Evolutionary conservation across 768 basidiomycete genomes (phyloP), one percentile per base, ranked within the genome.

Genomic region (Scleroderma citrinum): DNA sequence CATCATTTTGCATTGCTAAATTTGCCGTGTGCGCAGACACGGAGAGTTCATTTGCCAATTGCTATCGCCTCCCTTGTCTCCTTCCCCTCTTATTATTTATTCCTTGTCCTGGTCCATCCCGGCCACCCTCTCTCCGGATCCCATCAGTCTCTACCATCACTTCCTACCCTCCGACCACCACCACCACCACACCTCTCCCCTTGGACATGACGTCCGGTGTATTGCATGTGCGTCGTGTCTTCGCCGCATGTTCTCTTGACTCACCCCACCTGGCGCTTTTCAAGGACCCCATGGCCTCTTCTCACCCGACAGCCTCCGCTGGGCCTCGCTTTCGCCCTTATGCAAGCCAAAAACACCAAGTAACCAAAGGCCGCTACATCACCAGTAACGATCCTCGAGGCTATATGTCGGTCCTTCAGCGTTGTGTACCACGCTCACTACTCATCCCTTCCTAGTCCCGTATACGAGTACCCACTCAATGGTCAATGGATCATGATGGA

Each of bases 401-500:
- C 14, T 92, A 92, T 69, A 90, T 92, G 89, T 92, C 49, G 57
- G 85, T 69, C 40, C 17, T 30, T 42, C 6, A 3, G 17, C 3
- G 21, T 19, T 44, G 14, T n/a, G n/a, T n/a, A n/a, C 36, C 14
- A 12, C 35, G 14, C 19, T 16, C 34, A 3, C 1, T 1, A 31
- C 54, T 54, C 56, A 54, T 45, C 41, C 13, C 21, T 21, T 26
- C 43, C 37, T 57, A 75, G 90, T 47, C 88, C 89, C 12, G 91
- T 93, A 11, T 92, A 87, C 60, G 91, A 93, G 63, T 93, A 92
- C 59, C 88, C 87, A 2, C 73, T 93, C 48, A 89, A 90, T 54
- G 86, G 84, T 19, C 89, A 92, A 60, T 91, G 89, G 87, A 88
- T 93, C 60, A 92, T 93, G 91, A 90, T 92, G 80, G 91, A 93